Base-by-base conservation (phyloP, 108 stramenopile species). In the Cyclotella baltica region DNA sequence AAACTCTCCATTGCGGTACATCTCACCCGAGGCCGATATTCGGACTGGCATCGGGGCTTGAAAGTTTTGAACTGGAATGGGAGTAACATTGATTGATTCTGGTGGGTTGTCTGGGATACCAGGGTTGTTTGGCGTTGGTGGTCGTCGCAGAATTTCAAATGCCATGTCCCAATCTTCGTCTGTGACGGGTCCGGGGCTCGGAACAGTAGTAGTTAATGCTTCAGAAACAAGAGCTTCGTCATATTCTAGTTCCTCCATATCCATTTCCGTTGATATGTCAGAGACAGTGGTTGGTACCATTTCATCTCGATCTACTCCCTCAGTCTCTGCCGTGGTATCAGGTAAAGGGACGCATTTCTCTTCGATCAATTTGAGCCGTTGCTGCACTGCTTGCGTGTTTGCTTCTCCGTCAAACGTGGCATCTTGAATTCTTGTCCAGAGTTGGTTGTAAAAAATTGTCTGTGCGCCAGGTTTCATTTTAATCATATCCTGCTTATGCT, bases 341-440 rank as follows among this genome's bases (percentile, higher is more conserved):
- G 52, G 27, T 30, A 18, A 35, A 11, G 76, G 58, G 8, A 36
- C 28, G 46, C 70, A 71, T 23, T 66, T 37, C 20, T 67, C 53
- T 16, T 70, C 47, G 40, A 82, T 82, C 0, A 22, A 6, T 15
- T 72, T 28, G 0, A 82, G 35, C 27, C 51, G 67, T 0, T 36
- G 29, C 4, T 48, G 10, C 2, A 81, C 53, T 20, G 37, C 38
- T 11, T 62, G 16, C 43, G 36, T 8, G 15, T 36, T 38, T 29
- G 27, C 55, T 10, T 31, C 75, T 29, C 81, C 75, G 27, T 51
- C 35, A 43, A 82, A 82, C 10, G 65, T 11, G 18, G 48, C 34
- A 37, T 71, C 70, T n/a, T 82, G 75, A 3, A 82, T 72, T 19
- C 81, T 67, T 48, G 61, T 61, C 75, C 75, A 82, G 0, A 82